A percentile compares a stretch with the other conserved stretches of the same genome.
Conservation (phyloP, 1,284 basidiomycete genomes). For the Trichosporon sp. region DNA sequence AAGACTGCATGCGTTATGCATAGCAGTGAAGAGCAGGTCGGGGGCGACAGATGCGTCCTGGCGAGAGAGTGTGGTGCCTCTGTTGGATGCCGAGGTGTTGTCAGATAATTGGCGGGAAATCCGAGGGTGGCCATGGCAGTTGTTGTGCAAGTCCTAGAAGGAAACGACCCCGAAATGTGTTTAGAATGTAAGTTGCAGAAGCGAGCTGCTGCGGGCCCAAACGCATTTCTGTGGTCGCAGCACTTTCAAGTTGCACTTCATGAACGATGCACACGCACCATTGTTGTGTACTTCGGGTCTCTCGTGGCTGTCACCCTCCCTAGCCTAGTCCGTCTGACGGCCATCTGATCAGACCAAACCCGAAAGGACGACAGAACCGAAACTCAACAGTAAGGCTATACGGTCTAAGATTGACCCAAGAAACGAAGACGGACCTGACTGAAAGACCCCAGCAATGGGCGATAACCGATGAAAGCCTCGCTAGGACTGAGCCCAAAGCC, state of each 20-base stretch:
- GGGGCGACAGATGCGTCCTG: background rate
- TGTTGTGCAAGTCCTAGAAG: too few relatives aligned
- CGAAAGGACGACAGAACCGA: background rate
- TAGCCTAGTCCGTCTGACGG: background rate
- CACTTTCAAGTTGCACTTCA: too few relatives aligned
- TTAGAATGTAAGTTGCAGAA: too few relatives aligned
- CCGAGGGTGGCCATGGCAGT: background rate
- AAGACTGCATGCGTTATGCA: background rate
- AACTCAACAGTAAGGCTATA: background rate
- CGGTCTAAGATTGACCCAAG: background rate
- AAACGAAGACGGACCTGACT: background rate
- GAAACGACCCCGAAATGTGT: too few relatives aligned
- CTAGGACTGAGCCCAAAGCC: too few relatives aligned
- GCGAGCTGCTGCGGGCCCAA: too few relatives aligned
- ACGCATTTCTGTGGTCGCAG: too few relatives aligned
- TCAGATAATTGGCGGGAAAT: background rate
- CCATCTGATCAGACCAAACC: background rate
- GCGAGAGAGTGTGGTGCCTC: background rate
- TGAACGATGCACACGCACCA: background rate
- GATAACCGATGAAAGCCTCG: too few relatives aligned
- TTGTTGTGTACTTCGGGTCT: background rate
- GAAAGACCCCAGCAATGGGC: too few relatives aligned
- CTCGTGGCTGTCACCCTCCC: background rate
- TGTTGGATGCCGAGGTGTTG: background rate
- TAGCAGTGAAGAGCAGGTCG: too few relatives aligned